These are phyloP conservation scores for Trametes coccinea DNA, from an alignment of 768 basidiomycete genomes.

Conservation along the genomic window DNA sequence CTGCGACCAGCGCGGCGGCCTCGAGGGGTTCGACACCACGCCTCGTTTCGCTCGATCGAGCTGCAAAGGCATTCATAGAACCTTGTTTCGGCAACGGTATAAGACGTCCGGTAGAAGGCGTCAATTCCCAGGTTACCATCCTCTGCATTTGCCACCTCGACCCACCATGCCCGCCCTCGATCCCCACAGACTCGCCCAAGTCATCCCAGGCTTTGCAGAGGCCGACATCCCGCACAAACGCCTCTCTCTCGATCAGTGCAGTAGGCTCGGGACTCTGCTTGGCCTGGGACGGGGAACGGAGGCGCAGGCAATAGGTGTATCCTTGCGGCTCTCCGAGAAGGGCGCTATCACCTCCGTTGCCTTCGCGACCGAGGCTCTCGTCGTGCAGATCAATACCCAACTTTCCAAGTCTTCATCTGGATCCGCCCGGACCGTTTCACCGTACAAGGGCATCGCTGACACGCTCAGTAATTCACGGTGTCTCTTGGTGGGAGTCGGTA, in stretches of 20 bases:
- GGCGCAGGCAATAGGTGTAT: constrained; percentile 7
- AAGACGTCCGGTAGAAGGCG: background rate
- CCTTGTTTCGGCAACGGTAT: background rate
- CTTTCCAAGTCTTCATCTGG: background rate
- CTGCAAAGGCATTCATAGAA: background rate
- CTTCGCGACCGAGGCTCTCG: constrained; percentile 10
- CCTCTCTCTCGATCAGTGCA: background rate
- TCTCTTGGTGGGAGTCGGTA: constrained; percentile 32
- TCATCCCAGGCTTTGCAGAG: constrained; percentile 2
- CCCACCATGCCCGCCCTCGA: constrained; percentile 1
- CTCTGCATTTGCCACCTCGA: background rate
- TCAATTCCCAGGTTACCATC: background rate
- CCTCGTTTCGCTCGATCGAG: too few species aligned
- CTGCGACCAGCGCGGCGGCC: too few species aligned
- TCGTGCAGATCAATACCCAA: constrained; percentile 7
- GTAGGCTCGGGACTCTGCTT: background rate
- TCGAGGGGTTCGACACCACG: too few species aligned
- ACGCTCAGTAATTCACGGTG: background rate
- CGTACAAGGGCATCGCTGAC: background rate
- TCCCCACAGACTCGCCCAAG: background rate
- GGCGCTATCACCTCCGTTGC: constrained; percentile 19
- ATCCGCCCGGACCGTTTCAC: background rate
- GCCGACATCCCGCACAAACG: background rate
- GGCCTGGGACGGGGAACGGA: background rate
- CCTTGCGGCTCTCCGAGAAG: constrained; percentile 15